phyloP scores from a whole-genome alignment of 2,329 filamentous ascomycete species.

The Xylariomycetidae sp. region DNA sequence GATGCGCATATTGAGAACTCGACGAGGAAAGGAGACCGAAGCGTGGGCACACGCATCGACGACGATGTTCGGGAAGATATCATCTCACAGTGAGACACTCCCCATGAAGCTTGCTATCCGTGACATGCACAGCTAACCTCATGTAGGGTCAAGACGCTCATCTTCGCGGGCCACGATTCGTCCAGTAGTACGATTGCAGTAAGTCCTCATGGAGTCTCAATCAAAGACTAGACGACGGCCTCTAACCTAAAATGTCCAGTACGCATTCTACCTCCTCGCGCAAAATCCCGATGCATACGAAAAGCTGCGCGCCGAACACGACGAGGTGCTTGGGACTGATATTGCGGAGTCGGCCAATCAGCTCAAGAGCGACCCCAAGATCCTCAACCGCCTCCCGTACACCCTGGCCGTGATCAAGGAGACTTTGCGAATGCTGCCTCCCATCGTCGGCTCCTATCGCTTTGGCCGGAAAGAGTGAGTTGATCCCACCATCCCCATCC shows the following conservation, averaged over 20 bases:
- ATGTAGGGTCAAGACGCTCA: slow-evolving; percentile 8
- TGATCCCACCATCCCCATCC: too few species aligned
- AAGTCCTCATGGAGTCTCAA: background rate
- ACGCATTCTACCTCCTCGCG: background rate
- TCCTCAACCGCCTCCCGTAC: slow-evolving; percentile 3
- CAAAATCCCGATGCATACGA: slow-evolving; percentile 3
- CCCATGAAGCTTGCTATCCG: too few species aligned
- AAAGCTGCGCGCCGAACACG: slow-evolving; percentile 7
- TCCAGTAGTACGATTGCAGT: slow-evolving; percentile 8
- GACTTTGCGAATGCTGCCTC: slow-evolving; percentile 1
- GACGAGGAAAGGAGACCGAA: too few species aligned
- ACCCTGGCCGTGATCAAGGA: slow-evolving; percentile 5
- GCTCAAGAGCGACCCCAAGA: background rate
- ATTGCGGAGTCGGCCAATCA: background rate
- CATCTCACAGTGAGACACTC: too few species aligned
- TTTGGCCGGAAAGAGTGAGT: too few species aligned
- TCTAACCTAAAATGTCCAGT: background rate
- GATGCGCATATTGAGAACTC: too few species aligned
- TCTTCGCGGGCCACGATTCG: slow-evolving; percentile 10
- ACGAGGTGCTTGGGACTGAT: slow-evolving; percentile 5
- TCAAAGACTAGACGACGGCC: slow-evolving; percentile 5
- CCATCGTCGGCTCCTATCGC: too few species aligned
- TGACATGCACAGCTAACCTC: too few species aligned
- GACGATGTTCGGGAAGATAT: too few species aligned
- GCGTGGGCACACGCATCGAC: too few species aligned